Base-by-base conservation (phyloP, 768 basidiomycete species). In the Psilocybe tampanensis region DNA sequence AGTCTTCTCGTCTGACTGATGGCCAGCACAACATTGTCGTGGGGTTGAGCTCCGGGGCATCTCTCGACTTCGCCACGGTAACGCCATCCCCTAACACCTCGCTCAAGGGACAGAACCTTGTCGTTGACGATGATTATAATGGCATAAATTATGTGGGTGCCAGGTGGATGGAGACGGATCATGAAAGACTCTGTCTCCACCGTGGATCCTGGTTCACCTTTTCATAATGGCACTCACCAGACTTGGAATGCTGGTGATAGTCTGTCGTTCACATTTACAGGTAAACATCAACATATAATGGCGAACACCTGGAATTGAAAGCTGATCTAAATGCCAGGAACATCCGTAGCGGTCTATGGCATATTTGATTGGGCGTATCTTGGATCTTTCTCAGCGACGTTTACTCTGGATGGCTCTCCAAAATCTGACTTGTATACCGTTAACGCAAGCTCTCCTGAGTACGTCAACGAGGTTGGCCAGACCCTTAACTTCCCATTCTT, bases 1-100 rank as follows among this genome's bases (percentile, higher is more conserved):
- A 54, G 17, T 60, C 65, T 9, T 63, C 65, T 24, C 23, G 29
- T 2, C 44, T 66, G 5, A 22, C 48, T 0, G 63, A 60, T 24
- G 63, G 63, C 2, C 3, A 9, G 1, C 65, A 66, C 29, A 66
- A 44, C 24, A 55, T 66, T 22, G 54, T 63, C 4, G 23, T 66
- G 7, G 47, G 15, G 9, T 5, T 39, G 12, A 18, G 56, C 13
- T 34, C 41, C 12, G 44, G 29, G 13, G 36, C 36, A 8, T 23
- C 47, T 1, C 39, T 65, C n/a, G 60, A 63, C 44, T 63, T 50
- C 54, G 64, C 60, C 8, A 47, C 58, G 12, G 48, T 56, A 24
- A 36, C 45, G 23, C 55, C 58, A 13, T 59, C 60, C 18, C 44
- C 39, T n/a, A 21, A 50, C 18, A 65, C 64, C n/a, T 56, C 59